Percentiles rank a stretch among this genome's conserved stretches.
Evolutionary conservation across 2,329 filamentous ascomycete genomes (phyloP).

Genomic region (Furcasterigmium sp.): DNA sequence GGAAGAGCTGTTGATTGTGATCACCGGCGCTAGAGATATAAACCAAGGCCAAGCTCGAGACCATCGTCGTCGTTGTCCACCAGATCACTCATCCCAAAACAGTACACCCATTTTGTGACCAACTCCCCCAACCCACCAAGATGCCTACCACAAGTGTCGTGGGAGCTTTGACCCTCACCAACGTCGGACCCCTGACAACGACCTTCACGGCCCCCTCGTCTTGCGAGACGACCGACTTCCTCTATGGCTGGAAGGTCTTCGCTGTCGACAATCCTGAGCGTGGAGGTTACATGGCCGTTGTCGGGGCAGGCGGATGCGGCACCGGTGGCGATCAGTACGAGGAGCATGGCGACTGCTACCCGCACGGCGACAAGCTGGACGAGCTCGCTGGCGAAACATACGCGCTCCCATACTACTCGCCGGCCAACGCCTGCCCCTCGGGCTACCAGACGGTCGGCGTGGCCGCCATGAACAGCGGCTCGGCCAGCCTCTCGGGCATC

Average conservation of each 20-base stretch:
- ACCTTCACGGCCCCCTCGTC: constrained; percentile 18
- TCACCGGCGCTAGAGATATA: no score
- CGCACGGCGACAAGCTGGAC: constrained; percentile 13
- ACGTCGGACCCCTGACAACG: constrained; percentile 23
- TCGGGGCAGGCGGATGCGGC: not conserved
- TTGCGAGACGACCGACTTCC: constrained; percentile 13
- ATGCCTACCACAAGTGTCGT: not conserved
- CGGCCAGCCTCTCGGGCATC: not conserved
- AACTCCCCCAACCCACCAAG: not conserved
- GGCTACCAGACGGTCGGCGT: constrained; percentile 18
- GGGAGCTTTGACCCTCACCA: constrained; percentile 12
- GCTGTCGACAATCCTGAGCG: not conserved
- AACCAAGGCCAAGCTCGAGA: no score
- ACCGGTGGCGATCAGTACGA: not conserved
- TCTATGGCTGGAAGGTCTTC: not conserved
- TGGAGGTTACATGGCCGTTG: not conserved
- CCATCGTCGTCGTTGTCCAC: no score
- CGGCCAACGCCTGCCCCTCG: constrained; percentile 16
- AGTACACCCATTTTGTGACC: no score
- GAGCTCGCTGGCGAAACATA: not conserved
- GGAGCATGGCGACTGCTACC: constrained; percentile 14
- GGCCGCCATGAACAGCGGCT: not conserved
- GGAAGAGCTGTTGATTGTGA: no score
- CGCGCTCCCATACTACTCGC: constrained; percentile 15
- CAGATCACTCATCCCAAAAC: no score